Evolutionary conservation across 2,329 filamentous ascomycete genomes (phyloP).

Genomic region (Ambrosiella beaveri): DNA sequence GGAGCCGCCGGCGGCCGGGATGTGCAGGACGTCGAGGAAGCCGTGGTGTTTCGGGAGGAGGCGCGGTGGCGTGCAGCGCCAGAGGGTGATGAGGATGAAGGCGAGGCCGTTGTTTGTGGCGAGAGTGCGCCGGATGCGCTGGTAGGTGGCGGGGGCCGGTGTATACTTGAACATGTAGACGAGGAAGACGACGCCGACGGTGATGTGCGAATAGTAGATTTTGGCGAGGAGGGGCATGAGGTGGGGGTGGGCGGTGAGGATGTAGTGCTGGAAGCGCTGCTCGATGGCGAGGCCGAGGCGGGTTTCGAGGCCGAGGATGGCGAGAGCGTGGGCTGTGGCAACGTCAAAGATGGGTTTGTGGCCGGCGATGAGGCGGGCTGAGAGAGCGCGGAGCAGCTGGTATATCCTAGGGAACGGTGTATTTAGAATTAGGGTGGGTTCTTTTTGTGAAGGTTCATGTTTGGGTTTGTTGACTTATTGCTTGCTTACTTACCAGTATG

Average conservation of each 20-base stretch:
- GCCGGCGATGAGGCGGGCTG: constrained; percentile 24
- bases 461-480: not conserved
- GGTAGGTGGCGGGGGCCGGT: constrained; percentile 23
- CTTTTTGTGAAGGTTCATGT: not conserved
- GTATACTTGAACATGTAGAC: constrained; percentile 29
- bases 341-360: constrained; percentile 22
- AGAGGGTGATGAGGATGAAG: constrained; percentile 29
- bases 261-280: constrained; percentile 22
- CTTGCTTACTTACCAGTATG: constrained; percentile 19
- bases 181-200: constrained; percentile 28
- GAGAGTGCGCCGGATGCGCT: constrained; percentile 27
- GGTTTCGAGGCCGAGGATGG: constrained; percentile 24
- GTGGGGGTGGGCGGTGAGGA: constrained; percentile 21
- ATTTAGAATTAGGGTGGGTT: not conserved
- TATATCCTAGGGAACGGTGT: constrained; percentile 20
- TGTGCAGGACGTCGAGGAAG: constrained; percentile 29
- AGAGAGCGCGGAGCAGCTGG: constrained; percentile 26
- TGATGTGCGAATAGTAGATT: constrained; percentile 30
- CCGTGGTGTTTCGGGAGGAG: constrained; percentile 29
- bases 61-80: constrained; percentile 31
- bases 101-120: constrained; percentile 31
- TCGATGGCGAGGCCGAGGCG: constrained; percentile 24
- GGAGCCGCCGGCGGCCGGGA: constrained; percentile 16
- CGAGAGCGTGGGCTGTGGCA: constrained; percentile 24
- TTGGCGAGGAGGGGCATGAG: constrained; percentile 24